These are phyloP conservation scores for Debaryomyces castellii DNA, from an alignment of 805 yeast genomes.

Conservation along the genomic window DNA sequence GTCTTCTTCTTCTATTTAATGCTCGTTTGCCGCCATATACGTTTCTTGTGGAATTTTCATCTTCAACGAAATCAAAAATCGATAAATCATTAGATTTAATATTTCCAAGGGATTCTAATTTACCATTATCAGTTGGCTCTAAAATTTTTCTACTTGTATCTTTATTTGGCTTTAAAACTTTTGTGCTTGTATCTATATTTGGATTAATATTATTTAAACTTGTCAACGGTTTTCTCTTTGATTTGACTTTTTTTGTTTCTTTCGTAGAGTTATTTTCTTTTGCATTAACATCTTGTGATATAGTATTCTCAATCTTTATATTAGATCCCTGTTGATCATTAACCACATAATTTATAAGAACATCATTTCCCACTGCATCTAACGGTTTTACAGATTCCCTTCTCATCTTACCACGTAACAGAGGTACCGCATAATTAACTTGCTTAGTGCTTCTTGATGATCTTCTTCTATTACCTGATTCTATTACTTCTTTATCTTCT, in stretches of 20 bases:
- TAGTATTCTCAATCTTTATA: slow-evolving; percentile 5
- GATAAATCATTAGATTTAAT: slow-evolving; percentile 23
- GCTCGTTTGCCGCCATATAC: slow-evolving; percentile 1
- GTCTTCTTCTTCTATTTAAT: slow-evolving; percentile 5
- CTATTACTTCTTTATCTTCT: slow-evolving; percentile 7
- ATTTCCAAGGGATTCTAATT: neutral
- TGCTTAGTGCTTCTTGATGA: slow-evolving; percentile 55
- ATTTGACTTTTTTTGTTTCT: neutral
- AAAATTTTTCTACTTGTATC: neutral
- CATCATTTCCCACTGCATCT: slow-evolving; percentile 54
- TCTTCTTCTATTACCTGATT: slow-evolving; percentile 18
- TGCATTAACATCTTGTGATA: neutral
- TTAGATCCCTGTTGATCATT: slow-evolving; percentile 4
- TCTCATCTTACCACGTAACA: slow-evolving; percentile 67
- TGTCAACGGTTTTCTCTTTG: slow-evolving; percentile 19
- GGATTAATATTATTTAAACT: slow-evolving; percentile 25
- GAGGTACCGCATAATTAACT: slow-evolving; percentile 67
- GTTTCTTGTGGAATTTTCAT: slow-evolving; percentile 11
- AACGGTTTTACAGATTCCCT: slow-evolving; percentile 58
- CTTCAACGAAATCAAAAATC: slow-evolving; percentile 41
- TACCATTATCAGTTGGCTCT: neutral
- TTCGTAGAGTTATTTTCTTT: slow-evolving; percentile 3
- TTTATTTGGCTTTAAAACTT: neutral
- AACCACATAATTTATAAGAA: slow-evolving; percentile 9
- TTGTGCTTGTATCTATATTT: neutral